These are phyloP conservation scores for Cercospora zeina DNA, from an alignment of 2,329 filamentous ascomycete genomes.

Conservation along the genomic window DNA sequence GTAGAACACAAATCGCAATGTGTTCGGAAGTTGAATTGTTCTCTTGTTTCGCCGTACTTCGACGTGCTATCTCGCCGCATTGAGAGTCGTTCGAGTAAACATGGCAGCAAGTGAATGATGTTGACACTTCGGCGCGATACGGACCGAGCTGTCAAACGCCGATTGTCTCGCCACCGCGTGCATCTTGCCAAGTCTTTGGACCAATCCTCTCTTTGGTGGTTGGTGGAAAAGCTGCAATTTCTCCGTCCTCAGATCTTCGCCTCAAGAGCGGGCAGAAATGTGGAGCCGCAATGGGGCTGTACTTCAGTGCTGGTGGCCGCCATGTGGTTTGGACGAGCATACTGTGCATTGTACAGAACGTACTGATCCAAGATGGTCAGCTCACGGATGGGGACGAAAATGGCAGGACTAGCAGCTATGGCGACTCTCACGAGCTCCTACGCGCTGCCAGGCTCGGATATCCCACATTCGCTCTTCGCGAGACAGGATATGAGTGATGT, in stretches of 20 bases:
- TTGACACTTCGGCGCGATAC: constrained; percentile 8
- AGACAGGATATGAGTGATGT: constrained; percentile 17
- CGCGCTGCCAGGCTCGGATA: constrained; percentile 8
- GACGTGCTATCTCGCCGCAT: neutral
- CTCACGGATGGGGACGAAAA: neutral
- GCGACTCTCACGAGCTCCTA: constrained; percentile 4
- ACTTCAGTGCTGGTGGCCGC: constrained; percentile 8
- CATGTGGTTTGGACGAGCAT: neutral
- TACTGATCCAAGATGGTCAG: neutral
- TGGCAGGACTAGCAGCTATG: neutral
- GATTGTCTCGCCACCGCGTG: neutral
- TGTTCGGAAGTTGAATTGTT: too few relatives aligned
- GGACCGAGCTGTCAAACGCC: constrained; percentile 8
- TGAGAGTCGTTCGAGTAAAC: neutral
- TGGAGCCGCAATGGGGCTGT: constrained; percentile 17
- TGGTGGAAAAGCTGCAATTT: constrained; percentile 20
- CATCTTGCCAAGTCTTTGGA: constrained; percentile 9
- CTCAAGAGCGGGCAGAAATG: constrained; percentile 11
- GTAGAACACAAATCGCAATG: neutral
- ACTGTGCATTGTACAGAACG: neutral
- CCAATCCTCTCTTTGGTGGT: constrained; percentile 16
- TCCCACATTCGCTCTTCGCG: constrained; percentile 13
- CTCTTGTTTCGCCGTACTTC: too few relatives aligned
- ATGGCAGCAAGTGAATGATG: neutral
- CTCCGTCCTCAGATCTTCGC: constrained; percentile 14